phyloP scores from a whole-genome alignment of 345 rosid genomes.

The Eucalyptus globulus region DNA sequence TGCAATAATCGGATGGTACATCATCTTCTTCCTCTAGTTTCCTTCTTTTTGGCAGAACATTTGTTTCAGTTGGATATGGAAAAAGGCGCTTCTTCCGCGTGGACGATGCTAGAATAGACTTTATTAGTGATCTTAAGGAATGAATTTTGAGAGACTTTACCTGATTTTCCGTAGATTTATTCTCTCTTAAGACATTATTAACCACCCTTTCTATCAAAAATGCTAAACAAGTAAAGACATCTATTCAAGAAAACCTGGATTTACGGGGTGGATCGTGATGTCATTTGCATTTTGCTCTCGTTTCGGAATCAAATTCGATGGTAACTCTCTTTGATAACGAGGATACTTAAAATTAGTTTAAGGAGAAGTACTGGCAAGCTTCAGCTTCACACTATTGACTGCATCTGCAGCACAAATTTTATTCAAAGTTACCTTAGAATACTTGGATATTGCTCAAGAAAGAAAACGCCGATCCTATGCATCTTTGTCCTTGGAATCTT shows the following conservation, averaged over 20 bases:
- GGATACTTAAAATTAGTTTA: background rate
- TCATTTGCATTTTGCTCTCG: background rate
- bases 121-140: background rate
- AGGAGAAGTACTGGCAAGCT: background rate
- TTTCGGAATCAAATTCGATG: background rate
- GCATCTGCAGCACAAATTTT: background rate
- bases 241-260: background rate
- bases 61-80: background rate
- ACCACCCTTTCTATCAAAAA: background rate
- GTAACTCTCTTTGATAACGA: background rate
- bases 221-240: background rate
- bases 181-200: background rate
- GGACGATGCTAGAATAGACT: background rate
- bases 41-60: background rate
- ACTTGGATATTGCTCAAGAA: background rate
- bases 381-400: background rate
- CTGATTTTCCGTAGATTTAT: background rate
- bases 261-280: background rate
- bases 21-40: background rate
- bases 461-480: background rate
- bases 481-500: background rate
- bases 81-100: background rate
- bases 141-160: background rate
- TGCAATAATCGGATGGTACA: background rate
- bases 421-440: background rate